Evolutionary conservation across 805 yeast genomes (phyloP).

Genomic region (Zygoascus ofunaensis): DNA sequence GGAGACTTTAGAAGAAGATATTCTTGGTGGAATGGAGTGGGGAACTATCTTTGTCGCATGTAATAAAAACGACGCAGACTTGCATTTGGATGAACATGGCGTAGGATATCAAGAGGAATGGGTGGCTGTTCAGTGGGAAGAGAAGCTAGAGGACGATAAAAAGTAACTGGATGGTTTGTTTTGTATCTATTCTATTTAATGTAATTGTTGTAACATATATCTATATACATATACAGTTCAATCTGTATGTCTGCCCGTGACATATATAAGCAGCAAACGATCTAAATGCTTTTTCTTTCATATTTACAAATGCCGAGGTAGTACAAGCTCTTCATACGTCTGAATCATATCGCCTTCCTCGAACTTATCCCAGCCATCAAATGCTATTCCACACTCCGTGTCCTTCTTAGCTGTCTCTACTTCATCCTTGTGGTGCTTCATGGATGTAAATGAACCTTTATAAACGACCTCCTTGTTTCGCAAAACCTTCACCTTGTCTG

Average conservation of each 20-base stretch:
- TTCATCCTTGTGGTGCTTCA: slow-evolving; percentile 78
- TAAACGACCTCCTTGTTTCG: slow-evolving; percentile 42
- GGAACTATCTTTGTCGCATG: slow-evolving; percentile 86
- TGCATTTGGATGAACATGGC: slow-evolving; percentile 43
- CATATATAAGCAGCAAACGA: neutral
- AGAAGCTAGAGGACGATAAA: neutral
- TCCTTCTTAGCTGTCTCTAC: slow-evolving; percentile 73
- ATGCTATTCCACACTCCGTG: slow-evolving; percentile 79
- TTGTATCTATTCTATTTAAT: too few species aligned
- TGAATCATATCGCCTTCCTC: slow-evolving; percentile 69
- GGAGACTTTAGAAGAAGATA: slow-evolving; percentile 40
- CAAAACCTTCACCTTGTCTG: slow-evolving; percentile 48
- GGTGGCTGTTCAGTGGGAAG: slow-evolving; percentile 84
- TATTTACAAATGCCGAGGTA: slow-evolving; percentile 39
- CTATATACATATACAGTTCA: neutral
- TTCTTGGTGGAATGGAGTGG: slow-evolving; percentile 89
- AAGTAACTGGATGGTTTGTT: neutral
- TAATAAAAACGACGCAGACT: slow-evolving; percentile 44
- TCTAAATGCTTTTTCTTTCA: neutral
- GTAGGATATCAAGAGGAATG: slow-evolving; percentile 79
- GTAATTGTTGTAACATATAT: too few species aligned
- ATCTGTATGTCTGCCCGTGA: neutral
- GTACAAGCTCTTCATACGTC: slow-evolving; percentile 56
- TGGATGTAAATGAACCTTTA: slow-evolving; percentile 56
- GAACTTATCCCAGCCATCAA: slow-evolving; percentile 56